Base-by-base conservation (phyloP, 2,329 filamentous ascomycete genomes). In the Cladophialophora bantiana region DNA sequence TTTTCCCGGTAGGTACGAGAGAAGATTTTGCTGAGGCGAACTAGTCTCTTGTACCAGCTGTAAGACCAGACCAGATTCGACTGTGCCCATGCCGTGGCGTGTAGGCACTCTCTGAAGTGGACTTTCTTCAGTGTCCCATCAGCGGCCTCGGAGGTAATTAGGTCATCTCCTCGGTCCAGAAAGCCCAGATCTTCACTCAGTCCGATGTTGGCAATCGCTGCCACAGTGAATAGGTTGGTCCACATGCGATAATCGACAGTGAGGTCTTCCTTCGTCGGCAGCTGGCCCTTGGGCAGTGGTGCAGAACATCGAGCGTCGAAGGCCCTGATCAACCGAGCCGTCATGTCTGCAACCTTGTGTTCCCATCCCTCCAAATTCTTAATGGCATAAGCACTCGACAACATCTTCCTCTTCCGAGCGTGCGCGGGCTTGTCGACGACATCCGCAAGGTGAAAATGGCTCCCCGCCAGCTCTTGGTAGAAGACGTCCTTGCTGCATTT, bases 351-450 rank as follows among this genome's bases (percentile, higher is more conserved):
- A 3, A 81, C 78, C 56, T 80, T 80, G 70, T 75, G 76, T 63
- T 80, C 79, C 78, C 77, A 80, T 2, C 73, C 71, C 48, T 80
- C 78, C 0, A 81, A 72, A 38, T 80, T 79, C 70, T 80, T 80
- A 10, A 78, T 57, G 1, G 79, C 77, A 66, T 78, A 81, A 0
- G 78, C 79, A 15, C 72, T 74, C 0, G 79, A 76, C 1, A 81
- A 64, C 0, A 78, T 72, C 66, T 79, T 80, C 9, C 79, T 71
- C 67, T 81, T 81, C 0, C 76, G 74, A 0, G 74, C 73, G 64
- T 82, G 79, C 1, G 79, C 76, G 2, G 69, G 61, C 66, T 78
- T 79, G 65, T 80, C 77, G 4, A 78, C 71, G 4, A 79, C 78
- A 71, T 80, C 79, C 57, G 65, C 65, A 5, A 67, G 65, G 45